Conservation (phyloP, 306 rosid genomes). For the Rosa rugosa region DNA sequence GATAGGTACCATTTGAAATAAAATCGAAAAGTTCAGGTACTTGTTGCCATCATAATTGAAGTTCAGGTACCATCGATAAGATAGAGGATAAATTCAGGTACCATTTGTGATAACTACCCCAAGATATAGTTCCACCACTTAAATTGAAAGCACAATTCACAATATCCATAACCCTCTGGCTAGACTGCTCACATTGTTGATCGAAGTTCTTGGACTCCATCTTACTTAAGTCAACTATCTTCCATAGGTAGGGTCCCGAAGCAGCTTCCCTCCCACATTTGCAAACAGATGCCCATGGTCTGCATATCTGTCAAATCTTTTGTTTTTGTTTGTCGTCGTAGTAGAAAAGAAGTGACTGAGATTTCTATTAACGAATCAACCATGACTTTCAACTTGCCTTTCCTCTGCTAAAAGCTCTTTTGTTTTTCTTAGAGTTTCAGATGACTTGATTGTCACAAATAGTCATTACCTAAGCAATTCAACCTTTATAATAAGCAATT, state of each 20-base stretch:
- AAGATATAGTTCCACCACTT: slow-evolving; percentile 17
- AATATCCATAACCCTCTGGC: not conserved
- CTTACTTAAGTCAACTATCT: not conserved
- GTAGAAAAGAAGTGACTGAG: not conserved
- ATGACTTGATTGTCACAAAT: too few species aligned
- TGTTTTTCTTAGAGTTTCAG: too few species aligned
- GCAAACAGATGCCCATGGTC: slow-evolving; percentile 10
- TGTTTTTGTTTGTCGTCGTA: not conserved
- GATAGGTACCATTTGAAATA: too few species aligned
- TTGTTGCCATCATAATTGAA: too few species aligned
- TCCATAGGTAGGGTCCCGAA: slow-evolving; percentile 20
- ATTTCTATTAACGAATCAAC: not conserved
- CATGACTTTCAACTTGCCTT: not conserved
- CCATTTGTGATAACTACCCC: too few species aligned
- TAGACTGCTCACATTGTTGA: not conserved
- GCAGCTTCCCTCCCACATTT: slow-evolving; percentile 13
- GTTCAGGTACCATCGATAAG: too few species aligned
- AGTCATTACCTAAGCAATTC: too few species aligned
- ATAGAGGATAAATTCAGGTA: too few species aligned
- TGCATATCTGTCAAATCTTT: not conserved
- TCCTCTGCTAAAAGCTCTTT: not conserved
- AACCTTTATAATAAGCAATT: too few species aligned
- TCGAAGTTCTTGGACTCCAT: not conserved
- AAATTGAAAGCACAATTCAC: slow-evolving; percentile 21
- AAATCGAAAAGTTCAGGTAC: too few species aligned